Conservation (phyloP, 108 stramenopile species). For the Nitzschia inconspicua region DNA sequence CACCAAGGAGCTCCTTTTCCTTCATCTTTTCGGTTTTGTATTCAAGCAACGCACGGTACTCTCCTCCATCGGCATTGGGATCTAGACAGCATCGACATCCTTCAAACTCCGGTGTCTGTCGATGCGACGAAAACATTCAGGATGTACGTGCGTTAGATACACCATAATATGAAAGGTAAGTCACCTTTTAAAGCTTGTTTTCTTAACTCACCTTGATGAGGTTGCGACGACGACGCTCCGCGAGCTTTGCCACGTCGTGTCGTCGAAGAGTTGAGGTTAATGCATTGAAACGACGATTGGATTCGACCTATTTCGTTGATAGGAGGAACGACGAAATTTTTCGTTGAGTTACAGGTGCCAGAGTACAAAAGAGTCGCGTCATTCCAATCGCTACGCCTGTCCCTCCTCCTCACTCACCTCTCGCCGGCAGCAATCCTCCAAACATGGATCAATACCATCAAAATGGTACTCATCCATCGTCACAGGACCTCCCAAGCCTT, state of each 20-base stretch:
- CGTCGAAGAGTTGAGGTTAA: conserved; percentile 51
- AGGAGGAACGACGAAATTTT: neutral
- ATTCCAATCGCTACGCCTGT: neutral
- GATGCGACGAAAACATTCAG: too few species aligned
- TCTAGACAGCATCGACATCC: conserved; percentile 85
- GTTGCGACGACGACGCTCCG: conserved; percentile 66
- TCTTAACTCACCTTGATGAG: conserved; percentile 27
- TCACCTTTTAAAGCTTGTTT: conserved; percentile 17
- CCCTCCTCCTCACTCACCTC: conserved; percentile 44
- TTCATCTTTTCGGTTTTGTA: conserved; percentile 14
- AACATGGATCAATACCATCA: conserved; percentile 60
- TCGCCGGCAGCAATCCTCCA: conserved; percentile 78
- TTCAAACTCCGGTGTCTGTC: conserved; percentile 18
- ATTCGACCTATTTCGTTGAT: conserved; percentile 46
- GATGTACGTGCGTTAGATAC: too few species aligned
- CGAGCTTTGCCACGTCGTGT: conserved; percentile 69
- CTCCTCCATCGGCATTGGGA: conserved; percentile 77
- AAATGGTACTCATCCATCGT: conserved; percentile 18
- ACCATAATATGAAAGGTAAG: too few species aligned
- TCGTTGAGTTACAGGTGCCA: neutral
- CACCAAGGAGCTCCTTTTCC: conserved; percentile 1
- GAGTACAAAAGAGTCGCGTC: neutral
- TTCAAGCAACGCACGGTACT: conserved; percentile 61
- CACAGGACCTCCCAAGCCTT: conserved; percentile 77
- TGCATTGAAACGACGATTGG: conserved; percentile 58